Conservation (phyloP, 345 rosid genomes). For the Lagerstroemia speciosa region DNA sequence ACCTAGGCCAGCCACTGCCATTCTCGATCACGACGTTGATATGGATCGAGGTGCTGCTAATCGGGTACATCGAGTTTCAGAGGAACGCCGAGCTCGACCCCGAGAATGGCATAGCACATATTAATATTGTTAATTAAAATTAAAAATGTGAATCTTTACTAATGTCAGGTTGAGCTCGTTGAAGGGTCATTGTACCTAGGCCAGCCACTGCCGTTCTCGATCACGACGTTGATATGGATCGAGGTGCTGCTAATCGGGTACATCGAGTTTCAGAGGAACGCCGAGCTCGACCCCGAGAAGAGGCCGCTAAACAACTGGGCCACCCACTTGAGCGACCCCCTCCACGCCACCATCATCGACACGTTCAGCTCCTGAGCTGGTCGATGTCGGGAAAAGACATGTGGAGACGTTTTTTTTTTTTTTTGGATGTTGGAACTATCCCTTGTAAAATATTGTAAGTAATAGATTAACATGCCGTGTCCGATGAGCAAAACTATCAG, state of each 20-base stretch:
- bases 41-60: conserved; percentile 73
- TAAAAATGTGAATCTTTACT: no score
- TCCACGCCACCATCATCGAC: conserved; percentile 93
- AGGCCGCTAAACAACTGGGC: conserved; percentile 99
- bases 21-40: conserved; percentile 80
- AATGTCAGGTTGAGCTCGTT: conserved; percentile 66
- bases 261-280: conserved; percentile 91
- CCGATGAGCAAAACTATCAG: neutral
- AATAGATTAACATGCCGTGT: neutral
- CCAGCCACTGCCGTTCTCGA: conserved; percentile 81
- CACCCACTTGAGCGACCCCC: conserved; percentile 96
- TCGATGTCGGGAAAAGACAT: neutral
- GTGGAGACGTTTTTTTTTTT: neutral
- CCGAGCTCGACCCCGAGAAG: conserved; percentile 87
- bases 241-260: conserved; percentile 74
- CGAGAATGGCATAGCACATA: no score
- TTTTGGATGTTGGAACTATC: neutral
- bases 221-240: conserved; percentile 77
- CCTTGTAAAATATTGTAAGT: conserved; percentile 3
- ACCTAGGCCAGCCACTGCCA: conserved; percentile 84
- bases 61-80: conserved; percentile 92
- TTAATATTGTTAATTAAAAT: no score
- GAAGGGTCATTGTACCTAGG: conserved; percentile 94
- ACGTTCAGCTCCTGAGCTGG: conserved; percentile 38
- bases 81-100: conserved; percentile 87